Base-by-base conservation (phyloP, 768 basidiomycete genomes). In the Leccinellum albellum region DNA sequence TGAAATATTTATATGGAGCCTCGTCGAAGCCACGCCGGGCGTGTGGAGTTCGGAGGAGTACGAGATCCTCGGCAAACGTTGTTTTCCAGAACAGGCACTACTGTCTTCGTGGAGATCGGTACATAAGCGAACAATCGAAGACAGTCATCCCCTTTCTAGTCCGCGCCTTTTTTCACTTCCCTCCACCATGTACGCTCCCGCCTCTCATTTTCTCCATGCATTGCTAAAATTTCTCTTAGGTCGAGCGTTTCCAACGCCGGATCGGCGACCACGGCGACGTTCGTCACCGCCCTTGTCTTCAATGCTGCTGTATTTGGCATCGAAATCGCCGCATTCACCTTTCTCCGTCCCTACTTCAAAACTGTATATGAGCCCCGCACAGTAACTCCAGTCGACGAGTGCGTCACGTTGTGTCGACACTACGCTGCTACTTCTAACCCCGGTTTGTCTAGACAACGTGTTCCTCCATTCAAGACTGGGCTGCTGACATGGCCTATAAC, bases 281-380 rank as follows among this genome's bases (percentile, higher is more conserved):
- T 98, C 69, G 70, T 88, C 44, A 88, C 95, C 6, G 89, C 96
- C 3, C 80, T 98, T 46, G 82, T 85, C 17, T 86, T 94, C 78
- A 98, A 98, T 68, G 78, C 76, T 0, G 79, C 80, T 35, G 83
- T 92, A 23, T 90, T 91, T 60, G 86, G 74, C 9, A 79, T 74
- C 6, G 89, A 95, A 73, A 70, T 98, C 51, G 77, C 66, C 5
- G 79, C 81, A 15, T 98, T 97, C 75, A 88, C 94, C n/a, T 56
- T 96, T 60, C 71, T 97, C 28, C 79, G 94, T 42, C 85, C 88
- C 12, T 86, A 84, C 66, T 97, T 98, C 80, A 89, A 87, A 60
- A 79, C 86, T 14, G 88, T 98, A 48, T 98, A 94, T 70, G 89
- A 94, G 65, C 95, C 94, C 0, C 78, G 94, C 54, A 89, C 92